These are phyloP conservation scores for Alternaria sp. DNA, from an alignment of 2,329 filamentous ascomycete genomes.

Conservation along the genomic window DNA sequence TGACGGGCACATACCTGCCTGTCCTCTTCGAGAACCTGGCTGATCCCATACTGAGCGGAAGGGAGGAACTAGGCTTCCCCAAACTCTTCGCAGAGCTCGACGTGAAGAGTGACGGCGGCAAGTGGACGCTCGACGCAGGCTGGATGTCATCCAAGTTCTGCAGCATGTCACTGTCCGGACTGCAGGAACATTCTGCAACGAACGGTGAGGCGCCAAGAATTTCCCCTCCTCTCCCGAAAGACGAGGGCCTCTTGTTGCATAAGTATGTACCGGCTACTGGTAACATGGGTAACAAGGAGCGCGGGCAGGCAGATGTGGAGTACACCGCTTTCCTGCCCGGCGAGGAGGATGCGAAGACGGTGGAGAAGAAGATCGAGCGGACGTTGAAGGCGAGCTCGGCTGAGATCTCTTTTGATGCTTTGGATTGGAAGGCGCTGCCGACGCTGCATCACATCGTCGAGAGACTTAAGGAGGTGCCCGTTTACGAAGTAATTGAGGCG, in stretches of 20 bases:
- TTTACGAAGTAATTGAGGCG: slow-evolving; percentile 62
- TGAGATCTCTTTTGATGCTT: slow-evolving; percentile 55
- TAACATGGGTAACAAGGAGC: slow-evolving; percentile 40
- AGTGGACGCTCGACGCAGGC: slow-evolving; percentile 49
- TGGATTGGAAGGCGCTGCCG: slow-evolving; percentile 63
- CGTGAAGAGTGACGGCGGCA: slow-evolving; percentile 45
- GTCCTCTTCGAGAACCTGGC: slow-evolving; percentile 65
- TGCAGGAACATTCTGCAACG: slow-evolving; percentile 20
- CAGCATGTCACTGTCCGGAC: slow-evolving; percentile 33
- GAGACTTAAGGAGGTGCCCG: slow-evolving; percentile 61
- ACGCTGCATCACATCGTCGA: slow-evolving; percentile 66
- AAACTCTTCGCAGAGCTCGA: slow-evolving; percentile 63
- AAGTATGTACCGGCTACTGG: slow-evolving; percentile 65
- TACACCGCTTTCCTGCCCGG: slow-evolving; percentile 56
- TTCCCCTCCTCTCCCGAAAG: slow-evolving; percentile 21
- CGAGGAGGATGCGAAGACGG: slow-evolving; percentile 37
- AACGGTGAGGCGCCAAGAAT: slow-evolving; percentile 7
- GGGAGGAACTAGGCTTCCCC: slow-evolving; percentile 68
- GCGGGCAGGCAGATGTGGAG: slow-evolving; percentile 60
- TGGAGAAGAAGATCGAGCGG: slow-evolving; percentile 44
- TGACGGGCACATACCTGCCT: slow-evolving; percentile 62
- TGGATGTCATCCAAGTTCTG: slow-evolving; percentile 48
- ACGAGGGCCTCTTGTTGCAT: slow-evolving; percentile 61
- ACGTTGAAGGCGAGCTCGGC: slow-evolving; percentile 51
- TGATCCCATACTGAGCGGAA: slow-evolving; percentile 65